A percentile compares a stretch with the other conserved stretches of the same genome.
These are phyloP conservation scores for Prillingera fragicola DNA, from an alignment of 1,284 basidiomycete genomes.

Conservation along the genomic window DNA sequence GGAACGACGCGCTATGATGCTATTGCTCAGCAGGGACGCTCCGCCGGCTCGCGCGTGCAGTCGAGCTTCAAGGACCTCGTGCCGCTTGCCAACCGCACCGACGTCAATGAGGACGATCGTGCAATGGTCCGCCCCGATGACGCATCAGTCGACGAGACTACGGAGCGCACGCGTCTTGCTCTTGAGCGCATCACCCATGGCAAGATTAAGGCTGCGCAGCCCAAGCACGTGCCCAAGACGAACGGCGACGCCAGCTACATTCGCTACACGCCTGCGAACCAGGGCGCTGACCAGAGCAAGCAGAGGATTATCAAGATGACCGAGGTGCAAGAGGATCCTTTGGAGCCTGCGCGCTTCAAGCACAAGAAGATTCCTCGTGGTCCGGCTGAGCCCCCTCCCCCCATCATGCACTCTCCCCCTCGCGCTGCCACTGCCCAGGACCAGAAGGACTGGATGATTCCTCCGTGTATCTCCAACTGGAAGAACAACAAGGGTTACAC, in stretches of 20 bases:
- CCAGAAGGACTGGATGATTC: slow-evolving; percentile 99
- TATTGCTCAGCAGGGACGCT: slow-evolving; percentile 90
- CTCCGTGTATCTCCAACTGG: slow-evolving; percentile 99
- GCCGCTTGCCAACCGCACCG: slow-evolving; percentile 82
- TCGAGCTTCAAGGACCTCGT: slow-evolving; percentile 95
- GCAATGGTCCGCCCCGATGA: slow-evolving; percentile 87
- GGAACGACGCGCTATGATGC: slow-evolving; percentile 96
- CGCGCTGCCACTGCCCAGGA: slow-evolving; percentile 92
- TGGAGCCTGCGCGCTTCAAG: slow-evolving; percentile 95
- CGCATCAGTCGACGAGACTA: slow-evolving; percentile 77
- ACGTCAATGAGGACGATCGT: slow-evolving; percentile 68
- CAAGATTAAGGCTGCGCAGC: slow-evolving; percentile 95
- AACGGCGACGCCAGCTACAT: slow-evolving; percentile 80
- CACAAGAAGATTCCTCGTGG: slow-evolving; percentile 97
- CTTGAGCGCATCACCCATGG: slow-evolving; percentile 89
- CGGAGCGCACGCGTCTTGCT: slow-evolving; percentile 83
- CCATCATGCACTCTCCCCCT: slow-evolving; percentile 92
- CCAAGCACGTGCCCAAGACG: slow-evolving; percentile 59
- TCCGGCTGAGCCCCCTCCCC: slow-evolving; percentile 91
- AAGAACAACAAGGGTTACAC: slow-evolving; percentile 99
- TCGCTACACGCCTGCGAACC: slow-evolving; percentile 81
- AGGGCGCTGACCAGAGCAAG: slow-evolving; percentile 52
- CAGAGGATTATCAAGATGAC: slow-evolving; percentile 99
- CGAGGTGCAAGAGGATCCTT: slow-evolving; percentile 90
- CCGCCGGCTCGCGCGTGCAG: slow-evolving; percentile 77